Evolutionary conservation across 169 alveolate species (phyloP).

Genomic region (Plasmodium chabaudi): DNA sequence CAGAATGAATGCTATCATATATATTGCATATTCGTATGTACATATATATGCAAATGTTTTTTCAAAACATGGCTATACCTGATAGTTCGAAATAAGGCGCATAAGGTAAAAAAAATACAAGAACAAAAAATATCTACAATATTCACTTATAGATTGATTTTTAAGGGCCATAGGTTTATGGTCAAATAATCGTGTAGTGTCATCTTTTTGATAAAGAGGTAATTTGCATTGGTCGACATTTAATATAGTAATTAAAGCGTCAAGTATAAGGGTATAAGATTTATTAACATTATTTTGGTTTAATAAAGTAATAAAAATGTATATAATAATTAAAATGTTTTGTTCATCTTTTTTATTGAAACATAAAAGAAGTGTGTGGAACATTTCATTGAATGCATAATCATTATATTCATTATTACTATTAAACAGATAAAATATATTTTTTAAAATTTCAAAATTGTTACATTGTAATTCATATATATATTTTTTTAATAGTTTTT

Average conservation of each 20-base stretch:
- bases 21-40: too few species aligned
- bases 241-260: constrained; percentile 20
- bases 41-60: too few species aligned
- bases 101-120: constrained; percentile 28
- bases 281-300: constrained; percentile 32
- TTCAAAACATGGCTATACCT: neutral
- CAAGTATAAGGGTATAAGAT: constrained; percentile 19
- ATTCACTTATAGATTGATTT: constrained; percentile 19
- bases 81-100: constrained; percentile 9
- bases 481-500: constrained; percentile 40
- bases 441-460: constrained; percentile 33
- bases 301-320: constrained; percentile 16
- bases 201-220: constrained; percentile 36
- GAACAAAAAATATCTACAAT: constrained; percentile 37
- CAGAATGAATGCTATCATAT: too few species aligned
- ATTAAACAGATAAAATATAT: constrained; percentile 26
- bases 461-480: constrained; percentile 40
- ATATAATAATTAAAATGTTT: constrained; percentile 21
- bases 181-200: constrained; percentile 28
- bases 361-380: constrained; percentile 35
- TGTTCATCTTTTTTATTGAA: constrained; percentile 45
- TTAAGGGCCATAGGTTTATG: constrained; percentile 65
- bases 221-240: constrained; percentile 24
- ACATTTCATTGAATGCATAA: constrained; percentile 37
- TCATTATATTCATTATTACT: constrained; percentile 25